Conservation (phyloP, 495 filamentous ascomycete genomes). For the Friedmanniomyces endolithicus region DNA sequence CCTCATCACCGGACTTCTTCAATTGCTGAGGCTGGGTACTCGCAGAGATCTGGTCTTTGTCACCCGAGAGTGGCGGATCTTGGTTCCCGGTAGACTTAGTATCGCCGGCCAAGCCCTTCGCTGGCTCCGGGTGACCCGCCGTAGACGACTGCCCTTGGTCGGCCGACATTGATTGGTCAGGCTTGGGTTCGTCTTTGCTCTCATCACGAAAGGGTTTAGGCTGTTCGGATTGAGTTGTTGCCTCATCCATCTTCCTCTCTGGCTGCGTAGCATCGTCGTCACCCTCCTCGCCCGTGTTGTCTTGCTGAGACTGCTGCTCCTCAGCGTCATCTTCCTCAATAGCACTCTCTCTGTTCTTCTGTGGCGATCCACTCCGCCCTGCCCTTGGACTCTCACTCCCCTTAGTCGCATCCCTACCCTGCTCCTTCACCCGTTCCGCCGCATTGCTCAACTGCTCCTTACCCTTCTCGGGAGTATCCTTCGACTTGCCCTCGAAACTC, state of each 20-base stretch:
- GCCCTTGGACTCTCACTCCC: background rate
- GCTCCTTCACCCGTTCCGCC: slow-evolving; percentile 1
- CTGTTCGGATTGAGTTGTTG: background rate
- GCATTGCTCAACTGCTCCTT: background rate
- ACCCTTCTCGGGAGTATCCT: slow-evolving; percentile 2
- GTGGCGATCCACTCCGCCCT: background rate
- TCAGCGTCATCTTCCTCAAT: slow-evolving; percentile 3
- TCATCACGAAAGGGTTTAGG: background rate
- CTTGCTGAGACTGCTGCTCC: background rate
- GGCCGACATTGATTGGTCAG: too few relatives aligned
- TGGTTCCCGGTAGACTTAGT: background rate
- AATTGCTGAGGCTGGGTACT: background rate
- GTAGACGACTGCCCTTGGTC: too few relatives aligned
- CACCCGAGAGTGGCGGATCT: background rate
- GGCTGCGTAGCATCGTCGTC: background rate
- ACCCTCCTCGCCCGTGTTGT: background rate
- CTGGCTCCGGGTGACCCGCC: background rate
- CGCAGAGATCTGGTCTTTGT: background rate
- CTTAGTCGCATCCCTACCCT: slow-evolving; percentile 4
- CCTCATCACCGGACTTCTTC: background rate
- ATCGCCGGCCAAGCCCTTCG: background rate
- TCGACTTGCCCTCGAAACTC: slow-evolving; percentile 8
- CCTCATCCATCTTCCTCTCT: background rate
- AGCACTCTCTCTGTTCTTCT: background rate
- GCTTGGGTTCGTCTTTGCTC: too few relatives aligned